These are phyloP conservation scores for Nakazawaea ishiwadae DNA, from an alignment of 805 yeast species.

Conservation along the genomic window DNA sequence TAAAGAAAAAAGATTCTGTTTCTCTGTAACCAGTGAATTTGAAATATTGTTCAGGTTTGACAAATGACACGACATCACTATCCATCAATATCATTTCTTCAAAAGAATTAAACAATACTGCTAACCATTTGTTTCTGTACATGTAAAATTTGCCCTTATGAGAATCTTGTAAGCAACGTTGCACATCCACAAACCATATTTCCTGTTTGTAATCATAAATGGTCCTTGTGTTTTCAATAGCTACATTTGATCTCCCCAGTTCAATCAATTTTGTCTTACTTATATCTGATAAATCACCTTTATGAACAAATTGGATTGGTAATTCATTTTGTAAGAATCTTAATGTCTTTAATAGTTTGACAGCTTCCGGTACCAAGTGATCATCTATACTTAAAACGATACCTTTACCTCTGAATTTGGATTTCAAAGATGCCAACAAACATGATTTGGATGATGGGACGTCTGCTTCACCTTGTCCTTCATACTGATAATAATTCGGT, in stretches of 20 bases:
- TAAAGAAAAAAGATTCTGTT: slow-evolving; percentile 41
- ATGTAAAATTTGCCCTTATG: slow-evolving; percentile 5
- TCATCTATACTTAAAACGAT: slow-evolving; percentile 50
- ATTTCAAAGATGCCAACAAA: slow-evolving; percentile 23
- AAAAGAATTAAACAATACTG: slow-evolving; percentile 52
- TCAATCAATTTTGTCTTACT: slow-evolving; percentile 30
- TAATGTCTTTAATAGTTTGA: slow-evolving; percentile 42
- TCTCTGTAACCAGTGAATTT: slow-evolving; percentile 29
- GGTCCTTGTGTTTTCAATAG: slow-evolving; percentile 14
- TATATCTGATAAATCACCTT: slow-evolving; percentile 31
- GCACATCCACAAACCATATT: slow-evolving; percentile 28
- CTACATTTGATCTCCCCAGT: slow-evolving; percentile 27
- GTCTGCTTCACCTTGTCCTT: slow-evolving; percentile 8
- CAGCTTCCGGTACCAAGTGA: slow-evolving; percentile 39
- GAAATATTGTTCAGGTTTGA: slow-evolving; percentile 32
- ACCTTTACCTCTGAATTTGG: slow-evolving; percentile 39
- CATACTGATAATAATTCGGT: slow-evolving; percentile 17
- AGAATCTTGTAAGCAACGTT: slow-evolving; percentile 18
- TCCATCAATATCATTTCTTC: slow-evolving; percentile 52
- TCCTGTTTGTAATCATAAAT: slow-evolving; percentile 22
- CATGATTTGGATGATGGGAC: slow-evolving; percentile 16
- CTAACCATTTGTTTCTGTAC: slow-evolving; percentile 42
- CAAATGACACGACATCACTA: slow-evolving; percentile 43
- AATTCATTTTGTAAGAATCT: slow-evolving; percentile 43
- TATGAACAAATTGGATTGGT: slow-evolving; percentile 46